Evolutionary conservation across 2,329 filamentous ascomycete genomes (phyloP), one percentile per base, ranked within the genome.

Genomic region (Fusarium irregulare): DNA sequence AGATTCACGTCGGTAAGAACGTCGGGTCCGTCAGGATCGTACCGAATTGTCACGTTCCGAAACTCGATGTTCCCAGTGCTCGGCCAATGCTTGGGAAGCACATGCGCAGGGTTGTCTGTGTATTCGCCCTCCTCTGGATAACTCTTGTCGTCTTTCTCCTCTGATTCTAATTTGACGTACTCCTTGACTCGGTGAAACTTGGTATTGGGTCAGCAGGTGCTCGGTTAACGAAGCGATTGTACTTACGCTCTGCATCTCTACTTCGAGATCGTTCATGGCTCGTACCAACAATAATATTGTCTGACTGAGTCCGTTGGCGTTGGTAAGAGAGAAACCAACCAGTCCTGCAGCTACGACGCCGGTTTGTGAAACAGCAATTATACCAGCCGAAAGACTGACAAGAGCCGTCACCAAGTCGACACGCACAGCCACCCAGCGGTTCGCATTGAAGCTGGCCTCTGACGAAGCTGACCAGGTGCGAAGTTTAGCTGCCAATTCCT

Each of bases 401-500:
- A 86, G 75, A 1, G 86, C 85, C 3, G 86, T 87, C 55, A 86
- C 83, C 69, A 87, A 81, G 64, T 88, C 86, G 7, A 87, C 80
- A 7, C 87, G 83, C 41, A 88, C 80, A 2, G 83, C 81, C 4
- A 89, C 84, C 87, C 87, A 89, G 10, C 87, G 83, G 72, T 89
- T 89, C 64, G 83, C 84, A 74, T 87, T 88, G 66, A 82, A 87
- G 48, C 82, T 83, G 2, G 86, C 79, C 71, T 88, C 85, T 1
- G 80, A 78, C 0, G 85, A 79, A 8, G 82, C 81, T 13, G 83
- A 81, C 76, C 83, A 85, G 1, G 81, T 74, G 2, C 83, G 80
- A 32, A 88, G 65, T 68, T 84, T 85, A 28, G 84, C 79, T 2
- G 86, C 86, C n/a, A 88, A 75, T 34, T 85, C 80, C 27, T 81